phyloP scores from a whole-genome alignment of 2,329 filamentous ascomycete genomes.

The Fusarium odoratissimum region DNA sequence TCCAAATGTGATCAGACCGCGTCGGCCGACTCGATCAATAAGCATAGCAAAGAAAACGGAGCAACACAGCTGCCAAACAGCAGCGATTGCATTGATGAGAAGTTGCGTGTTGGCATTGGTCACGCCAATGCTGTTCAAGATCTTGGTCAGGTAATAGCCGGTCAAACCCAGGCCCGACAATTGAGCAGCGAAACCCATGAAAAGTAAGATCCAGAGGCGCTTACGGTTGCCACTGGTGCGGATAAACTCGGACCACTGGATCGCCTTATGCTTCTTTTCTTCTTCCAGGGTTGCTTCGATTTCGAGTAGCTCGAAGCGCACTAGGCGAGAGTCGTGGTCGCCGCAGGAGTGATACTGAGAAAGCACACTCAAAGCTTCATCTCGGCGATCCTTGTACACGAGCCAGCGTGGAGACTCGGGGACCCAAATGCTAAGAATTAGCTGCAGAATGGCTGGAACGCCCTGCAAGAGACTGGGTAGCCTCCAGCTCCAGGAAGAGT shows the following conservation, averaged over 20 bases:
- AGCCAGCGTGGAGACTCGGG: neutral
- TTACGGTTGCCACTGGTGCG: neutral
- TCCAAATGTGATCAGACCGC: neutral
- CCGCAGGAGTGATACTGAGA: neutral
- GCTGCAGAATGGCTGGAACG: neutral
- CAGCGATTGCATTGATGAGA: neutral
- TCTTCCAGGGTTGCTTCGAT: neutral
- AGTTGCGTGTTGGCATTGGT: neutral
- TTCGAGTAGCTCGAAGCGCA: neutral
- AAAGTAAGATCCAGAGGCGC: neutral
- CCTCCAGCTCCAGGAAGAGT: neutral
- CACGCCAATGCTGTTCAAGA: neutral
- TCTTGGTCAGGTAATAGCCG: neutral
- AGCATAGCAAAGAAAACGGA: neutral
- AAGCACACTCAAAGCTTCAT: neutral
- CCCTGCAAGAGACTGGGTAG: neutral
- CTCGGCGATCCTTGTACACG: neutral
- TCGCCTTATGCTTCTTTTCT: neutral
- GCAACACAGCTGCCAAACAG: neutral
- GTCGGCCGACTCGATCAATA: neutral
- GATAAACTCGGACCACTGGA: neutral
- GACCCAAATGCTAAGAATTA: neutral
- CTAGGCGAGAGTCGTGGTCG: neutral
- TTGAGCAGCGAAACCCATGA: neutral
- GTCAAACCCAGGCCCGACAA: neutral